A percentile compares a stretch with the other conserved stretches of the same genome.
phyloP scores from a whole-genome alignment of 352 stramenopile genomes.

The Phytophthora pistaciae region DNA sequence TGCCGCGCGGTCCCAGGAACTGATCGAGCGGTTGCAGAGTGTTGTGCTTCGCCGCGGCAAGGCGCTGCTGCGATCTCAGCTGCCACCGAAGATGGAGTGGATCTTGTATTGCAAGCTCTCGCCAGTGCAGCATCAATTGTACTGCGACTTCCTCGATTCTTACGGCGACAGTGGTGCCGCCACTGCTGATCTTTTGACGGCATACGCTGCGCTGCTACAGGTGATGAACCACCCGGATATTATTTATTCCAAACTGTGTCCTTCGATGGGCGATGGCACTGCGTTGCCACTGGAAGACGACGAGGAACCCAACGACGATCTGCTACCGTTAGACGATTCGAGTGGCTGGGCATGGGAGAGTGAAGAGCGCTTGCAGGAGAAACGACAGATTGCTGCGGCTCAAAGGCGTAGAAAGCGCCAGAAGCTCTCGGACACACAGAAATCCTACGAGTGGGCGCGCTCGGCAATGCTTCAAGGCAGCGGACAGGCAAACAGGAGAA shows the following conservation, averaged over 20 bases:
- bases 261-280: conserved; percentile 33
- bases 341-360: conserved; percentile 77
- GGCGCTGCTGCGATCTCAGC: conserved; percentile 66
- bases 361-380: conserved; percentile 66
- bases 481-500: neutral
- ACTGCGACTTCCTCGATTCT: conserved; percentile 78
- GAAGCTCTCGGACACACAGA: conserved; percentile 68
- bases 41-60: conserved; percentile 83
- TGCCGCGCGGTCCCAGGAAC: conserved; percentile 57
- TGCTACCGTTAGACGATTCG: conserved; percentile 24
- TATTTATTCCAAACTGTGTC: conserved; percentile 77
- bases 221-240: conserved; percentile 93
- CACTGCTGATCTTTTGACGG: conserved; percentile 74
- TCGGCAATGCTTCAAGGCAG: conserved; percentile 44
- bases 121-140: conserved; percentile 79
- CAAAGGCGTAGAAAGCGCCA: conserved; percentile 65
- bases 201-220: conserved; percentile 80
- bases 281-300: conserved; percentile 39
- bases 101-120: conserved; percentile 90
- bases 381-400: conserved; percentile 54
- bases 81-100: conserved; percentile 89
- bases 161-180: conserved; percentile 52
- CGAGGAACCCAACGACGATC: conserved; percentile 38
- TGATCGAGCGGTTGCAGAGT: conserved; percentile 69
- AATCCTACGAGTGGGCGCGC: conserved; percentile 76